Evolutionary conservation across 345 rosid species (phyloP), one percentile per base, ranked within the genome.

Genomic region (Jatropha curcas): DNA sequence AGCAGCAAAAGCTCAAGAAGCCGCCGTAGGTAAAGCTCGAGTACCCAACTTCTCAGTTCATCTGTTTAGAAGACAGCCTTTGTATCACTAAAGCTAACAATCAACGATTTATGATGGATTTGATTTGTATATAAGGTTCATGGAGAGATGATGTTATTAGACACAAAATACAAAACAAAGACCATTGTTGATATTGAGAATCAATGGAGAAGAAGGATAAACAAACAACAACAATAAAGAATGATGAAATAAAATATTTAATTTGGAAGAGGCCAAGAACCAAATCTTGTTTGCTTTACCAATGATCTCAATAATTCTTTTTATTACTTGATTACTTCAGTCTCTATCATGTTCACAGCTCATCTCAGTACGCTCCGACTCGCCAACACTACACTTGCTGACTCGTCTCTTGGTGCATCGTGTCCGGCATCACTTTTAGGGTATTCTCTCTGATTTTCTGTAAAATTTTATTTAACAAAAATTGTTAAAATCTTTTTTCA

Each of bases 331-430:
- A 84, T 89, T 43, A 70, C 92, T 25, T 67, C 89, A 68, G 88
- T 86, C 5, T 93, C 98, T 46, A 91, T 89, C 56, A 93, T 93
- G 95, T 85, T 88, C 24, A 90, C 94, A 50, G 93, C 92, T 46
- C 95, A 88, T 70, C 89, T 87, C 7, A 93, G 97, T n/a, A 65
- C 84, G 53, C 88, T 82, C 28, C 79, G 89, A 58, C 96, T 93
- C 2, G 95, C 98, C 24, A 90, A 90, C 22, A 86, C 98, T 72
- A 89, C 98, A 35, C 92, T 93, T 14, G 97, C 90, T 79, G 89
- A 89, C 77, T n/a, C n/a, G n/a, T n/a, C n/a, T 88, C 94, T 6
- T 93, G 96, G 98, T 88, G 92, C 78, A 76, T 81, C 24, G 91
- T 86, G 83, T 86, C 93, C 20, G 95, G 98, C 67, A 79, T 88